Evolutionary conservation across 257 asterid species (phyloP).

Genomic region (Solanum microdontum): DNA sequence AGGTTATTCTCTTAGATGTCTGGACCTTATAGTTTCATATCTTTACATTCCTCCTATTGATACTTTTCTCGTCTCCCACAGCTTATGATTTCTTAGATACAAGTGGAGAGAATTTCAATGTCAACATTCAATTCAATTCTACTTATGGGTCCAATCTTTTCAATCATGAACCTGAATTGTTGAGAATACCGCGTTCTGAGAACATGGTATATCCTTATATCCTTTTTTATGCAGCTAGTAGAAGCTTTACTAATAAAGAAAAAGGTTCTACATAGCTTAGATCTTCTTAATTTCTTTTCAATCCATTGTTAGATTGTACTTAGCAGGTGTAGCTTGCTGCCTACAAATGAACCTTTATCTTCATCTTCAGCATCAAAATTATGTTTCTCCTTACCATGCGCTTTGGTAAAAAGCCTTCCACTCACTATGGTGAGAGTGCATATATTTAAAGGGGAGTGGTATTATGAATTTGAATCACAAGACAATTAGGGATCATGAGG

Average conservation of each 20-base stretch:
- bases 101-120: slow-evolving; percentile 11
- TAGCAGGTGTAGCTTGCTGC: background rate
- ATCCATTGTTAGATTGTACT: background rate
- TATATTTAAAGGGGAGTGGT: background rate
- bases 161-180: background rate
- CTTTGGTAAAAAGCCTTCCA: background rate
- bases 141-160: background rate
- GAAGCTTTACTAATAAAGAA: background rate
- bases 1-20: slow-evolving; percentile 7
- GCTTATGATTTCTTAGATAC: slow-evolving; percentile 31
- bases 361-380: background rate
- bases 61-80: background rate
- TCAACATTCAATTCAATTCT: slow-evolving; percentile 21
- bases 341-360: background rate
- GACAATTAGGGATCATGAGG: background rate
- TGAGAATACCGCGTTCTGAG: slow-evolving; percentile 17
- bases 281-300: background rate
- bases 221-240: background rate
- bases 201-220: slow-evolving; percentile 19
- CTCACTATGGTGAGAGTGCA: background rate
- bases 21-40: background rate
- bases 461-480: background rate
- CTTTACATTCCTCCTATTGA: background rate
- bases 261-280: background rate
- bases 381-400: background rate